phyloP scores from a whole-genome alignment of 2,329 filamentous ascomycete genomes.

The Botrytis paeoniae region DNA sequence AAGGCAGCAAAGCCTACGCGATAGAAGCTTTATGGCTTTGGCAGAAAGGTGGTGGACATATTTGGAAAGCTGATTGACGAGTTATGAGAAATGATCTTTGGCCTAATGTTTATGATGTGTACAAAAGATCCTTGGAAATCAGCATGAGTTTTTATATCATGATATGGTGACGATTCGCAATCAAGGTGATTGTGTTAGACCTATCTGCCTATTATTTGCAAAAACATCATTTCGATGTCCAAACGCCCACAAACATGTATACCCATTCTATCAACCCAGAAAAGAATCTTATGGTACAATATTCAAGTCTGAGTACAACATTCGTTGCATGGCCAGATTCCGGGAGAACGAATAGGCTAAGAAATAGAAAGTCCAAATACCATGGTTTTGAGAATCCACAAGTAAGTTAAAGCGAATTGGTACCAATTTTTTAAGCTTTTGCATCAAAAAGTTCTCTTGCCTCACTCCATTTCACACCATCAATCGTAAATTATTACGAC shows the following conservation, averaged over 20 bases:
- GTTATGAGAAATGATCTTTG: neutral
- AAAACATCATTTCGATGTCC: neutral
- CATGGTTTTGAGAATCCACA: neutral
- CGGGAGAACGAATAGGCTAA: no score
- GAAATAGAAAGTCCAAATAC: neutral
- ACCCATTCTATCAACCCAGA: neutral
- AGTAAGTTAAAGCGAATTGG: neutral
- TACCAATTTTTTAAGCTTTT: neutral
- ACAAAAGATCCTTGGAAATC: neutral
- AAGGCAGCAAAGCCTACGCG: slow-evolving; percentile 79
- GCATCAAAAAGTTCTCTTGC: neutral
- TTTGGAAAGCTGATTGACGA: slow-evolving; percentile 33
- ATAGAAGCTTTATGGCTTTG: slow-evolving; percentile 83
- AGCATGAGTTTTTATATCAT: neutral
- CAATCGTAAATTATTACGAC: neutral
- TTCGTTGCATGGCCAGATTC: neutral
- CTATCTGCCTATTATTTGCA: neutral
- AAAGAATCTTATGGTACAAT: neutral
- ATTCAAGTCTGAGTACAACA: neutral
- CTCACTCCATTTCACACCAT: neutral
- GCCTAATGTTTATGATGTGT: neutral
- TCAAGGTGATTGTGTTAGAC: neutral
- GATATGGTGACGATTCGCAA: neutral
- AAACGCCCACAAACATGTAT: neutral
- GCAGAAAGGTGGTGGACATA: slow-evolving; percentile 44